Evolutionary conservation across 371 early-diverging fungal species (phyloP).

Genomic region (Coemansia sp.): DNA sequence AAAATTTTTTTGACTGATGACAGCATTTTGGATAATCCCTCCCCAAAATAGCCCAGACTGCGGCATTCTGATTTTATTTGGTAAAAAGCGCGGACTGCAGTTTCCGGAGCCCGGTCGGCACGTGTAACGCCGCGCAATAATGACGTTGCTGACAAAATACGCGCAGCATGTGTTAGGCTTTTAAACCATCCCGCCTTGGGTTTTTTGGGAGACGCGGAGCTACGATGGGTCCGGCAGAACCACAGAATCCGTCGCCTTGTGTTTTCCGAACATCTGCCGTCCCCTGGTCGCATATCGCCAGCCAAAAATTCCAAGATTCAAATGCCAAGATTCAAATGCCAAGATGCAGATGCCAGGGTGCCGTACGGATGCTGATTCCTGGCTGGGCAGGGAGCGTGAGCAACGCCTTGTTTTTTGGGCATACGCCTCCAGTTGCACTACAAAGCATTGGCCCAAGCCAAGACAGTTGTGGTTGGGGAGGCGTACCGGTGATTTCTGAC

Average conservation of each 20-base stretch:
- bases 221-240: neutral
- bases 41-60: slow-evolving; percentile 3
- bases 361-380: neutral
- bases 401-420: neutral
- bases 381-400: neutral
- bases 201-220: neutral
- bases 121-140: neutral
- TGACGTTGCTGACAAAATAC: neutral
- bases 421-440: neutral
- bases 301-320: no score
- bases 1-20: neutral
- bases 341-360: neutral
- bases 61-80: neutral
- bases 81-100: neutral
- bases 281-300: no score
- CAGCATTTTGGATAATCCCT: slow-evolving; percentile 2
- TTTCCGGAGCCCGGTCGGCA: neutral
- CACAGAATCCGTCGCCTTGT: neutral
- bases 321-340: neutral
- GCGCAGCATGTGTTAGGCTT: neutral
- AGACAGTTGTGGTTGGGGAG: neutral
- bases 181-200: neutral
- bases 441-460: neutral
- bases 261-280: neutral
- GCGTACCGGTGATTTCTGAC: neutral